Evolutionary conservation across 164 flowering plant genomes (phyloP).

Genomic region (Nelumbo lutea): DNA sequence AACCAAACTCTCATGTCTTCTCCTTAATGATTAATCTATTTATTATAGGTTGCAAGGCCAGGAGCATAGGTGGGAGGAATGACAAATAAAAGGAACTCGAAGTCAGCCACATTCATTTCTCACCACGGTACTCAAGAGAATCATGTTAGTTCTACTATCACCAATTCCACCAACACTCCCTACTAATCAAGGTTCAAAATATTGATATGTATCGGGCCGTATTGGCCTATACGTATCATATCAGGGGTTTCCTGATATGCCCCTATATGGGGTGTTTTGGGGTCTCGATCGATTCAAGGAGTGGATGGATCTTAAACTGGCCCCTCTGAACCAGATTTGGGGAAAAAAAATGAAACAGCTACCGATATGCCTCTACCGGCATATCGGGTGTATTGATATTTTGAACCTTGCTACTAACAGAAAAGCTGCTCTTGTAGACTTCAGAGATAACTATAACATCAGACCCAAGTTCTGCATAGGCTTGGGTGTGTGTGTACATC

Average conservation of each 20-base stretch:
- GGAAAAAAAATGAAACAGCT: too few species aligned
- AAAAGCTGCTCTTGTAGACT: conserved; percentile 44
- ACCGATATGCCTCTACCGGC: too few species aligned
- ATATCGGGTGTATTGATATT: too few species aligned
- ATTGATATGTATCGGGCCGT: too few species aligned
- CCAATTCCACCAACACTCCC: conserved; percentile 19
- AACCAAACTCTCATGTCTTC: not conserved
- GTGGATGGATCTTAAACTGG: too few species aligned
- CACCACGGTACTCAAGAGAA: conserved; percentile 18
- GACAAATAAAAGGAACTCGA: not conserved
- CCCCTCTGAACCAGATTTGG: too few species aligned
- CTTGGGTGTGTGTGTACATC: too few species aligned
- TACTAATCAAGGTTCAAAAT: not conserved
- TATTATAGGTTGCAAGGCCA: conserved; percentile 2
- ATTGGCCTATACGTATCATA: too few species aligned
- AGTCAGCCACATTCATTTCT: not conserved
- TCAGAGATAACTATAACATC: conserved; percentile 23
- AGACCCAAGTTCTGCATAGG: conserved; percentile 29
- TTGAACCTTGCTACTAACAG: conserved; percentile 5
- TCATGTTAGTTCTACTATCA: conserved; percentile 13
- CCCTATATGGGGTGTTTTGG: too few species aligned
- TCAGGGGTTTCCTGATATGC: too few species aligned
- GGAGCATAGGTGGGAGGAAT: not conserved
- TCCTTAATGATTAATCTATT: not conserved
- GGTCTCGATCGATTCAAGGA: too few species aligned